These are phyloP conservation scores for Pontederia crassipes DNA, from an alignment of 176 grass and related monocot species.

Conservation along the genomic window DNA sequence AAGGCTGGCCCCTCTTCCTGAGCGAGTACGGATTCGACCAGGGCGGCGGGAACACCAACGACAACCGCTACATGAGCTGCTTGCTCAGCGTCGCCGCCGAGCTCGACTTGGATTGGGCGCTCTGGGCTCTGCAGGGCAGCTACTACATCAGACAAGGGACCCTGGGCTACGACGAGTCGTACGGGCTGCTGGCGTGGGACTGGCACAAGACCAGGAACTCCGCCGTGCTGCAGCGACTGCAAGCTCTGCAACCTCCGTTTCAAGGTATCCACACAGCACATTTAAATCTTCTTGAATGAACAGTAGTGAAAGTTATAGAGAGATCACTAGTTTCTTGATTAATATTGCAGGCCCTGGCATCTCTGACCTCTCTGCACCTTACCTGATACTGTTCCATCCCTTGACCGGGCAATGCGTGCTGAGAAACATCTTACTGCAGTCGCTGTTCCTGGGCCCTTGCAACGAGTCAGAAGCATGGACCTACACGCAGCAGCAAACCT, in stretches of 20 bases:
- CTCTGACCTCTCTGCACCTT: constrained; percentile 20
- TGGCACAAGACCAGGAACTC: constrained; percentile 40
- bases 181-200: constrained; percentile 45
- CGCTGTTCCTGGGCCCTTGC: constrained; percentile 49
- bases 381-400: constrained; percentile 66
- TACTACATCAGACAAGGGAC: constrained; percentile 72
- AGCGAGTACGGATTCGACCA: constrained; percentile 92
- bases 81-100: constrained; percentile 40
- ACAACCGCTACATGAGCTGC: constrained; percentile 76
- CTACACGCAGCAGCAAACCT: not conserved
- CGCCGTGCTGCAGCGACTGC: constrained; percentile 37
- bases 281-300: no score
- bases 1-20: constrained; percentile 52
- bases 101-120: constrained; percentile 76
- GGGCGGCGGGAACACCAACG: constrained; percentile 52
- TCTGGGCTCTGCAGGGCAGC: constrained; percentile 81
- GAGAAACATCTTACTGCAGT: not conserved
- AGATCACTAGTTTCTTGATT: not conserved
- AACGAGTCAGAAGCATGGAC: not conserved
- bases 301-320: not conserved
- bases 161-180: constrained; percentile 41
- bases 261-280: constrained; percentile 15
- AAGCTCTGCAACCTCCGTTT: constrained; percentile 57
- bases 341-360: constrained; percentile 38
- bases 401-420: constrained; percentile 43